These are phyloP conservation scores for Cytospora paraplurivora DNA, from an alignment of 2,329 filamentous ascomycete species.

Conservation along the genomic window DNA sequence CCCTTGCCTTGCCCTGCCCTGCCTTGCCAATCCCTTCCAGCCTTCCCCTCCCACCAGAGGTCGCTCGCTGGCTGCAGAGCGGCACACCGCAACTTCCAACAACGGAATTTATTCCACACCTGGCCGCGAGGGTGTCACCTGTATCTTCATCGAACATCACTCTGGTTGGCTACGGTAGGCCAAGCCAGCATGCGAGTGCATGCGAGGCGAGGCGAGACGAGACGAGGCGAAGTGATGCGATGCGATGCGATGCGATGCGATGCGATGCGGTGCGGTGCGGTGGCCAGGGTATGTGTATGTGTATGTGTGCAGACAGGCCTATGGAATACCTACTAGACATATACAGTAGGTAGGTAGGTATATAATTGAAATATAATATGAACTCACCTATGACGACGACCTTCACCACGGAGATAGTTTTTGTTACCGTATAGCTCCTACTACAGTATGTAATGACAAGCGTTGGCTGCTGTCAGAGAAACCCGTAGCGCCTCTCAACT, in stretches of 20 bases:
- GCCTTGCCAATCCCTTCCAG: neutral
- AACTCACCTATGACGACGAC: neutral
- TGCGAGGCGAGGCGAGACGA: neutral
- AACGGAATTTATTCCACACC: too few relatives aligned
- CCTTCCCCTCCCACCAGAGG: too few relatives aligned
- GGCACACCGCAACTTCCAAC: too few relatives aligned
- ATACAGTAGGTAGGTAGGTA: neutral
- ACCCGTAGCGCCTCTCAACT: conserved; percentile 18
- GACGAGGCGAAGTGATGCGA: neutral
- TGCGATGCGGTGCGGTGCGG: neutral
- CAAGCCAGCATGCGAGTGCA: neutral
- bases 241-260: neutral
- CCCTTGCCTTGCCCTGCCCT: neutral
- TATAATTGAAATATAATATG: neutral
- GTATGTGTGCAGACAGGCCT: too few relatives aligned
- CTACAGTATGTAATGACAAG: conserved; percentile 16
- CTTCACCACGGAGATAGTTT: neutral
- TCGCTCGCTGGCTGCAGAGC: too few relatives aligned
- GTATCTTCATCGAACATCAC: too few relatives aligned
- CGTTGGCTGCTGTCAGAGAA: conserved; percentile 7
- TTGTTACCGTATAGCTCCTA: neutral
- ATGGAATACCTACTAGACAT: neutral
- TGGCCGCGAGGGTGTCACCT: too few relatives aligned
- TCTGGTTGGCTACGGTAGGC: neutral
- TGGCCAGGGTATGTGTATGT: too few relatives aligned